Evolutionary conservation across 306 rosid species (phyloP), one percentile per base, ranked within the genome.

Genomic region (Gastrolobium villosum): DNA sequence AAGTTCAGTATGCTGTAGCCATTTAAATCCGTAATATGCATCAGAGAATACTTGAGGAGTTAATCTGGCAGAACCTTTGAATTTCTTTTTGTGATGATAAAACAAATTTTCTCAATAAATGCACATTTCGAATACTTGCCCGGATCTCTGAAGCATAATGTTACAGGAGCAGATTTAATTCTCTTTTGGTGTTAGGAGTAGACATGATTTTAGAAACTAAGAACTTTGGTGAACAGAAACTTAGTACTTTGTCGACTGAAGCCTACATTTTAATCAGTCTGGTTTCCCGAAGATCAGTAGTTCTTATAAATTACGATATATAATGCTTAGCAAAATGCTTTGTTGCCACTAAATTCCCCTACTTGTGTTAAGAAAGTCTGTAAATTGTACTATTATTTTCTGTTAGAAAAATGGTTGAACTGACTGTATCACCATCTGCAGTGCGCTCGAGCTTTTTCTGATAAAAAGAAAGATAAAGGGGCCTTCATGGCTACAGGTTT

Each of bases 381-480:
- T 45, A 68, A 61, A 68, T 54, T 82, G 54, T 73, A 54, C 48
- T 54, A 26, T 80, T 65, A 5, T 37, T 54, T 43, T 39, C 56
- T 69, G 30, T 62, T 69, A 32, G 48, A 79, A 59, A 57, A 45
- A 48, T 43, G 6, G 2, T 15, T 48, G 74, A 76, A 70, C 74
- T 79, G 59, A 87, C 74, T 73, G 72, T 72, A 40, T 76, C 84
- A 65, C 43, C 69, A 77, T 60, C 40, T 92, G 84, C 99, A 95
- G 99, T 52, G 98, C 97, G 2, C 84, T 93, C 80, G 99, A 95
- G 87, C 96, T 82, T 81, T 87, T 93, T 70, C 91, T 95, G 83
- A 67, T 95, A 79, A 92, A 95, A 85, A 86, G 99, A 78, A 89
- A 91, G 85, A 95, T 91, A 70, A 89, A 86, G 86, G 99, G 99